Conservation (phyloP, 306 rosid genomes). For the Sicyos edulis region DNA sequence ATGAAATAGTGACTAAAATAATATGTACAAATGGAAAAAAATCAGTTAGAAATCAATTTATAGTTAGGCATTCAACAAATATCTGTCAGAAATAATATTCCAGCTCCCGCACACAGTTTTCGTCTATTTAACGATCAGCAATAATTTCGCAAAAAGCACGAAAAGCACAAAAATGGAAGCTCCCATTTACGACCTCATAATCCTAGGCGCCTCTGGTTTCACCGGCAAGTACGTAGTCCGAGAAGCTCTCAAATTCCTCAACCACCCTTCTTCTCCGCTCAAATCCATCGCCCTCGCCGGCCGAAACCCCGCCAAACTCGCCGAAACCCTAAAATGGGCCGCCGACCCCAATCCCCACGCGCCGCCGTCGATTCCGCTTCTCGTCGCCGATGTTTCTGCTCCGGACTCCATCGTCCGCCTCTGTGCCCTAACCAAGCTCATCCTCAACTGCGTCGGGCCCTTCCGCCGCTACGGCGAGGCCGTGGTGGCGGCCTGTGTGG, state of each 20-base stretch:
- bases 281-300: constrained; percentile 72
- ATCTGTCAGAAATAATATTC: too few relatives aligned
- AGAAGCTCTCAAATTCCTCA: constrained; percentile 68
- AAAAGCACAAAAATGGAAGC: not conserved
- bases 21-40: too few relatives aligned
- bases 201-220: constrained; percentile 87
- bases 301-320: constrained; percentile 46
- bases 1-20: too few relatives aligned
- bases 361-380: constrained; percentile 48
- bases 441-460: constrained; percentile 92
- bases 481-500: constrained; percentile 66
- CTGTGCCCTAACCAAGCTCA: constrained; percentile 52
- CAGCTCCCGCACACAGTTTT: too few relatives aligned
- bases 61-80: too few relatives aligned
- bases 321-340: constrained; percentile 66
- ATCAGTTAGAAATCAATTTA: too few relatives aligned
- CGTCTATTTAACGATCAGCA: too few relatives aligned
- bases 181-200: constrained; percentile 46
- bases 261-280: constrained; percentile 44
- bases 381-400: constrained; percentile 57
- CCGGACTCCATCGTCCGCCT: constrained; percentile 50
- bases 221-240: constrained; percentile 72
- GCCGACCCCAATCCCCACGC: constrained; percentile 45
- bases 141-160: too few relatives aligned
- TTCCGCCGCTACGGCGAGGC: constrained; percentile 77